Evolutionary conservation across 2,329 filamentous ascomycete species (phyloP).

Genomic region (Clonostachys chloroleuca): DNA sequence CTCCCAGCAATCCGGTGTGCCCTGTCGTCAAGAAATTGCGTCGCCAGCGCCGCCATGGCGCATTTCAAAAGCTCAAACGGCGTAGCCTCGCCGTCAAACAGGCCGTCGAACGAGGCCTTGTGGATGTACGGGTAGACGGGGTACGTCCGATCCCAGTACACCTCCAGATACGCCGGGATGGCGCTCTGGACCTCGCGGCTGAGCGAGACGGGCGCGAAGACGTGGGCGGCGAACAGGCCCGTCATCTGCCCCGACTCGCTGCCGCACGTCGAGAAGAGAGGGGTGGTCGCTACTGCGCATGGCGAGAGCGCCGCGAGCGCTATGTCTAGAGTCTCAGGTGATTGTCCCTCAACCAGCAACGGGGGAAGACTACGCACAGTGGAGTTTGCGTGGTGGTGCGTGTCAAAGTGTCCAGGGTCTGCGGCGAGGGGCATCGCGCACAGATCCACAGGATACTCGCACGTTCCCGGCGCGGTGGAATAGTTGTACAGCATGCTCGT

Average conservation of each 20-base stretch:
- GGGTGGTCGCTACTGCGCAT: constrained; percentile 7
- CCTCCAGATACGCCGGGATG: constrained; percentile 44
- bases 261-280: background rate
- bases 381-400: constrained; percentile 15
- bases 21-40: constrained; percentile 41
- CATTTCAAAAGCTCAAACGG: constrained; percentile 38
- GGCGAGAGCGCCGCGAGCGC: constrained; percentile 30
- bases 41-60: constrained; percentile 54
- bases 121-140: constrained; percentile 46
- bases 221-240: background rate
- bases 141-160: constrained; percentile 50
- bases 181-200: constrained; percentile 31
- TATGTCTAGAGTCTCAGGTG: constrained; percentile 44
- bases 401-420: background rate
- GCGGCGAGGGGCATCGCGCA: too few relatives aligned
- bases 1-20: constrained; percentile 46
- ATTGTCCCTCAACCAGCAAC: constrained; percentile 38
- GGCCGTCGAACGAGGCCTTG: constrained; percentile 34
- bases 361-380: constrained; percentile 46
- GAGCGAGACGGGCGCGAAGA: constrained; percentile 19
- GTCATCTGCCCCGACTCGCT: constrained; percentile 1
- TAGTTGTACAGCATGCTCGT: too few relatives aligned
- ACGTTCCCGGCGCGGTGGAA: too few relatives aligned
- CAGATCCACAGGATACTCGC: too few relatives aligned
- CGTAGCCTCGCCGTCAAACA: constrained; percentile 19